These are phyloP conservation scores for Diaporthe sp. DNA, from an alignment of 2,329 filamentous ascomycete species.

Conservation along the genomic window DNA sequence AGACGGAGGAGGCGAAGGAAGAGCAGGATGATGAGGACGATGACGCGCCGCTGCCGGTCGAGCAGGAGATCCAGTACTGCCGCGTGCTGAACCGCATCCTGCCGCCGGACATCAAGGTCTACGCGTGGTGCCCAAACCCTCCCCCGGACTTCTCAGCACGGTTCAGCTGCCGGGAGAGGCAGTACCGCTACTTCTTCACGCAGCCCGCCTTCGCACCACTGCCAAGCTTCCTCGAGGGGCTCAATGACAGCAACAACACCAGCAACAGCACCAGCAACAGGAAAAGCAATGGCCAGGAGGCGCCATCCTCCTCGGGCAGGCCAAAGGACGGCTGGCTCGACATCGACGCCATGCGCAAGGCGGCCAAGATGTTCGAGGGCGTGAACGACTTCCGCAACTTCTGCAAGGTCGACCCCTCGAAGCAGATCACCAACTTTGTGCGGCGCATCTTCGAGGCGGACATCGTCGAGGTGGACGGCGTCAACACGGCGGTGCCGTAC, in stretches of 20 bases:
- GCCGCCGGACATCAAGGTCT: conserved; percentile 87
- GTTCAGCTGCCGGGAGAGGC: conserved; percentile 91
- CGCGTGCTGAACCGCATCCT: conserved; percentile 88
- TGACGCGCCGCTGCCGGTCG: conserved; percentile 74
- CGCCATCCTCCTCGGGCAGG: conserved; percentile 16
- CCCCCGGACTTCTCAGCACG: conserved; percentile 88
- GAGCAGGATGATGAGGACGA: conserved; percentile 46
- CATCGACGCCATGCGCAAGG: conserved; percentile 86
- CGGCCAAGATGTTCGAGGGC: conserved; percentile 84
- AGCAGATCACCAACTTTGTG: conserved; percentile 88
- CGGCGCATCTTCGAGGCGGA: conserved; percentile 84
- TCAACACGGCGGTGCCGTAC: conserved; percentile 69
- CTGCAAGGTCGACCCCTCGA: conserved; percentile 91
- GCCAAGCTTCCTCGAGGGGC: conserved; percentile 63
- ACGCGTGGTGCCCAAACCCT: conserved; percentile 92
- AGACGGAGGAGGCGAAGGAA: conserved; percentile 46
- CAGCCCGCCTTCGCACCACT: conserved; percentile 87
- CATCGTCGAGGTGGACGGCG: conserved; percentile 77
- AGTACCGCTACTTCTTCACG: conserved; percentile 98
- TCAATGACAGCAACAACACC: conserved; percentile 42
- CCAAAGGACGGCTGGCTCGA: conserved; percentile 83
- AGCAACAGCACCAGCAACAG: conserved; percentile 43
- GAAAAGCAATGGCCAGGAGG: not conserved
- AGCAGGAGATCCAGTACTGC: conserved; percentile 88
- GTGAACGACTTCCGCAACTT: conserved; percentile 96